Evolutionary conservation across 108 stramenopile species (phyloP).

Genomic region (Fragilaria crotonensis): DNA sequence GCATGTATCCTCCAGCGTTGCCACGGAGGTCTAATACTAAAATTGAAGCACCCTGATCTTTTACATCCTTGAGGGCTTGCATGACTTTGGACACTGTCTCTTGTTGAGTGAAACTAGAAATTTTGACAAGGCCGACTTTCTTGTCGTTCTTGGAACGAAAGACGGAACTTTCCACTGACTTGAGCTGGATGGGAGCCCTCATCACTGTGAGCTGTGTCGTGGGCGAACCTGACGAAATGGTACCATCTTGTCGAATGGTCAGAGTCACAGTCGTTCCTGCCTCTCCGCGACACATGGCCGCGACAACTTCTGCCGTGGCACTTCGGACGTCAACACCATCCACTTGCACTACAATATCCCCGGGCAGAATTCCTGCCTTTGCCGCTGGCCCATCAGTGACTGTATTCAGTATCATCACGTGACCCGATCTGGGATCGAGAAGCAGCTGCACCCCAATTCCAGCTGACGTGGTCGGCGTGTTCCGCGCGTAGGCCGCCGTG

Average conservation of each 20-base stretch:
- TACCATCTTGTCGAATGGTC: slow-evolving; percentile 15
- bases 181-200: slow-evolving; percentile 17
- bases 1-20: slow-evolving; percentile 60
- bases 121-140: slow-evolving; percentile 31
- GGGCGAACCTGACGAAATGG: background rate
- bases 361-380: slow-evolving; percentile 26
- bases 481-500: slow-evolving; percentile 37
- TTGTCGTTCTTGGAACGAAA: too few relatives aligned
- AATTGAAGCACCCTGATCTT: slow-evolving; percentile 4
- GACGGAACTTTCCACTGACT: slow-evolving; percentile 13
- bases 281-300: slow-evolving; percentile 42
- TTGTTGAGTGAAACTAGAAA: slow-evolving; percentile 36
- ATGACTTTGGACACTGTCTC: slow-evolving; percentile 31
- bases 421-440: slow-evolving; percentile 20
- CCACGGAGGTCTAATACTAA: slow-evolving; percentile 47
- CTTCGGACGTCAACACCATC: slow-evolving; percentile 36
- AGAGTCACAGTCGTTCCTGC: slow-evolving; percentile 23
- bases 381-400: slow-evolving; percentile 31
- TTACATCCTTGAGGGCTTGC: slow-evolving; percentile 20
- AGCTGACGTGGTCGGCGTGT: slow-evolving; percentile 9
- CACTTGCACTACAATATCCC: slow-evolving; percentile 32
- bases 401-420: slow-evolving; percentile 29
- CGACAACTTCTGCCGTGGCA: slow-evolving; percentile 36
- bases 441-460: slow-evolving; percentile 53
- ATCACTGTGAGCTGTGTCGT: slow-evolving; percentile 11